Percentiles rank a stretch among this genome's conserved stretches.
These are phyloP conservation scores for Taphrina deformans DNA, from an alignment of 1,139 yeast species.

Conservation along the genomic window DNA sequence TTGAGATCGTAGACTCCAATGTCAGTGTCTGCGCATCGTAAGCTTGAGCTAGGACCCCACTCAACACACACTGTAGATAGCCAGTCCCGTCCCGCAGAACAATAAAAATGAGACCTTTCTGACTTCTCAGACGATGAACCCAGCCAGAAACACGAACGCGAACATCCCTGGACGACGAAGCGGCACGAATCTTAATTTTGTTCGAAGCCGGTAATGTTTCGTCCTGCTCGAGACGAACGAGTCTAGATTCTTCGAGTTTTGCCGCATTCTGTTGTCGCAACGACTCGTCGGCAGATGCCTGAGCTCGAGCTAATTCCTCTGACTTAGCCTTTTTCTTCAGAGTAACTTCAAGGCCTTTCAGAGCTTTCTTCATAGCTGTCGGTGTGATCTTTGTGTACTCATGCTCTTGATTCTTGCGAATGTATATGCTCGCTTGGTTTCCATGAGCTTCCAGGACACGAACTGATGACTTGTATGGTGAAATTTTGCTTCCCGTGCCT, in stretches of 20 bases:
- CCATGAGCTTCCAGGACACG: slow-evolving; percentile 62
- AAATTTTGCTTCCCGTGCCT: slow-evolving; percentile 60
- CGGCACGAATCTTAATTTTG: slow-evolving; percentile 62
- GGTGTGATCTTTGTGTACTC: slow-evolving; percentile 80
- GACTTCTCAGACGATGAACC: slow-evolving; percentile 91
- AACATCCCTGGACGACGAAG: slow-evolving; percentile 56
- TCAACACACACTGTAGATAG: slow-evolving; percentile 76
- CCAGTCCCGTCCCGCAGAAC: slow-evolving; percentile 97
- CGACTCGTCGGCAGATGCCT: slow-evolving; percentile 53
- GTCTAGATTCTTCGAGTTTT: slow-evolving; percentile 72
- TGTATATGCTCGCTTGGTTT: slow-evolving; percentile 60
- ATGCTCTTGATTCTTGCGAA: slow-evolving; percentile 63
- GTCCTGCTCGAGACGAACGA: slow-evolving; percentile 70
- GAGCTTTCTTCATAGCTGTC: slow-evolving; percentile 91
- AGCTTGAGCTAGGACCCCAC: slow-evolving; percentile 91
- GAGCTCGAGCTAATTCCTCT: slow-evolving; percentile 46
- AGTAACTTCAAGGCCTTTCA: slow-evolving; percentile 90
- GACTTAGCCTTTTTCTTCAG: slow-evolving; percentile 60
- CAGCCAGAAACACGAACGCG: slow-evolving; percentile 87
- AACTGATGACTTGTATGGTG: slow-evolving; percentile 81
- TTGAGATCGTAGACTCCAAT: slow-evolving; percentile 75
- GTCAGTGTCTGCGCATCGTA: slow-evolving; percentile 81
- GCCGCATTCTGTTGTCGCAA: slow-evolving; percentile 67
- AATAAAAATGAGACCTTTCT: slow-evolving; percentile 87
- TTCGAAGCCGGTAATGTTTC: slow-evolving; percentile 66